Base-by-base conservation (phyloP, 164 flowering plant species). In the Taxillus chinensis region DNA sequence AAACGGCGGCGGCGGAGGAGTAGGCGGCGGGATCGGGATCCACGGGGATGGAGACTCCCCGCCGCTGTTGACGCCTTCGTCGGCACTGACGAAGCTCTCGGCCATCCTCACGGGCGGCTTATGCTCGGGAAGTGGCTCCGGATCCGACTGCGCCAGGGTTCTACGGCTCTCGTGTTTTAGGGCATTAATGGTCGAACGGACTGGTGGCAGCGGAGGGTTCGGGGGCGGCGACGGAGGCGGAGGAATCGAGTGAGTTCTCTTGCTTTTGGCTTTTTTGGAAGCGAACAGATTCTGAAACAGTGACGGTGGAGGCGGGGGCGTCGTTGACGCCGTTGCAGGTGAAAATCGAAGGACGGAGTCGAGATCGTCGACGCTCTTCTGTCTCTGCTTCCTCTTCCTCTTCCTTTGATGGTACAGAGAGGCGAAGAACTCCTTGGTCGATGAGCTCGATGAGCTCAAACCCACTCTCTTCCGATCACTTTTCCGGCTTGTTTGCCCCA, bases 1-100 rank as follows among this genome's bases (percentile, higher is more conserved):
- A 64, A 78, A 80, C 11, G 84, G 82, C 60, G 80, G 84, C 43
- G 74, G 78, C 7, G 89, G 89, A 1, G 84, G 84, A 9, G 87
- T 84, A 56, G 80, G 81, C 13, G 84, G 83, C 3, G 83, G 84
- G 6, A 70, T 73, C 12, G 79, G 78, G 12, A 61, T 67, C 48
- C 60, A 46, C 5, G 79, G 80, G 0, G 80, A 78, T 40, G 70
- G 65, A 15, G 48, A 66, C 27, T 27, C 27, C 27, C 27, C 27
- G 4, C 79, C 76, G 39, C 53, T 64, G 54, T 38, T 59, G 2
- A 57, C 27, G 40, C 38, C 68, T 5, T 73, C 75, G 5, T 70
- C 71, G 9, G 39, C 53, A 1, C 37, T 61, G 10, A 27, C 61
- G 60, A 67, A 39, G 39, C 16, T 45, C 52, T 41, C 65, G 43